phyloP scores from a whole-genome alignment of 2,329 filamentous ascomycete genomes.

The Mycosphaerelloides madeirae region DNA sequence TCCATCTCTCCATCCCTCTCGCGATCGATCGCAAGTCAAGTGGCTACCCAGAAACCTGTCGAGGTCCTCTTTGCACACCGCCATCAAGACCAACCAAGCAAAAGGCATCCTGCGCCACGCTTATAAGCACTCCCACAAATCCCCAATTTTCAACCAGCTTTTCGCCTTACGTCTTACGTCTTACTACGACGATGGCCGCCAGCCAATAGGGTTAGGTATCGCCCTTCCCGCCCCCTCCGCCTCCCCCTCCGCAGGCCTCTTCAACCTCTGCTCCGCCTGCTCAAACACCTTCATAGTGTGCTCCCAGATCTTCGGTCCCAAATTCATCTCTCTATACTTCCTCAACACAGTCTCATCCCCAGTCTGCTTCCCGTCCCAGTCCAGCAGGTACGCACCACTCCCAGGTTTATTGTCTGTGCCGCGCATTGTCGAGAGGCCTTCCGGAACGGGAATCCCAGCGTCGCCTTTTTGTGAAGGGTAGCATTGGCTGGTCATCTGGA shows the following conservation, averaged over 20 bases:
- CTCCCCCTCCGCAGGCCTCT: constrained; percentile 24
- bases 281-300: constrained; percentile 34
- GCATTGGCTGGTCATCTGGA: constrained; percentile 35
- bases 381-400: constrained; percentile 35
- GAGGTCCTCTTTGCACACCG: too few relatives aligned
- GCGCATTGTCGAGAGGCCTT: constrained; percentile 26
- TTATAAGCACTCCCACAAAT: too few relatives aligned
- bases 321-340: constrained; percentile 29
- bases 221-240: constrained; percentile 23
- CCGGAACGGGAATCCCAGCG: constrained; percentile 27
- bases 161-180: not conserved
- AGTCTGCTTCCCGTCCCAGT: constrained; percentile 34
- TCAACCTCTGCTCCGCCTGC: constrained; percentile 24
- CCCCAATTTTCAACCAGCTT: too few relatives aligned
- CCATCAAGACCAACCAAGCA: too few relatives aligned
- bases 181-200: constrained; percentile 10
- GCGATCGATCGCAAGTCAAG: too few relatives aligned
- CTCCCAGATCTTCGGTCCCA: constrained; percentile 33
- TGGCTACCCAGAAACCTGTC: too few relatives aligned
- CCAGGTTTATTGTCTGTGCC: constrained; percentile 30
- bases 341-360: constrained; percentile 31
- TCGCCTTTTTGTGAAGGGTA: constrained; percentile 27
- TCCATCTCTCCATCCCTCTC: too few relatives aligned
- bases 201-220: constrained; percentile 27
- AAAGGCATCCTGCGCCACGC: not conserved